Conservation (phyloP, 2,329 filamentous ascomycete genomes). For the Ophiostoma quercus region DNA sequence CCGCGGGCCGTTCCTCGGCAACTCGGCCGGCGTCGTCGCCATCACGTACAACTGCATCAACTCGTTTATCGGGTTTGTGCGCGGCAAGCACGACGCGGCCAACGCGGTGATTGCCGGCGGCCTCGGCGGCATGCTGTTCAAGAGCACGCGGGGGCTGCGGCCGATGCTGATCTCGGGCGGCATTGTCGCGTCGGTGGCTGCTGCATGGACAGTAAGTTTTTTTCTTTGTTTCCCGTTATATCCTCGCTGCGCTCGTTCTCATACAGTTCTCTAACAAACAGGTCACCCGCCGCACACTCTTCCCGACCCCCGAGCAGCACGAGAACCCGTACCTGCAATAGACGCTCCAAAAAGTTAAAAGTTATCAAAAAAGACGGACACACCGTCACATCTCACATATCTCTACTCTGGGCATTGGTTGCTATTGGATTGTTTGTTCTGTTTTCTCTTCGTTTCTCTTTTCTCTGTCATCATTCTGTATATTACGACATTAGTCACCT, state of each 20-base stretch:
- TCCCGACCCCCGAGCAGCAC: conserved; percentile 26
- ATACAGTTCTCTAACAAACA: background rate
- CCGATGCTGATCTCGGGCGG: conserved; percentile 94
- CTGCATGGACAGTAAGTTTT: conserved; percentile 78
- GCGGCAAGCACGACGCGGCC: conserved; percentile 81
- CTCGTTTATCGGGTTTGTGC: conserved; percentile 69
- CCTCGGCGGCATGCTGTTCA: conserved; percentile 90
- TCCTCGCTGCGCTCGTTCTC: background rate
- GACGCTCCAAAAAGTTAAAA: too few relatives aligned
- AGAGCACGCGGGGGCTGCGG: conserved; percentile 82
- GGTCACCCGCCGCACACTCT: conserved; percentile 30
- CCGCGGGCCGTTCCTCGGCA: conserved; percentile 89
- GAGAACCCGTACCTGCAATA: background rate
- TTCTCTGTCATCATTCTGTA: background rate
- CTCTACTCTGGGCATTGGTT: conserved; percentile 24
- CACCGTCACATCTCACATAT: conserved; percentile 14
- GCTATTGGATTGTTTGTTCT: conserved; percentile 5
- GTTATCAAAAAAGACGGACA: too few relatives aligned
- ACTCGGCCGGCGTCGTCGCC: conserved; percentile 90
- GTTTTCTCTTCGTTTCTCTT: background rate
- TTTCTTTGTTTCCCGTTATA: background rate
- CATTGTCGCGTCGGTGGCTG: conserved; percentile 80
- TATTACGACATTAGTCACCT: conserved; percentile 1
- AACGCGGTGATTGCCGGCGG: conserved; percentile 84
- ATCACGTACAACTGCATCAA: conserved; percentile 95